Evolutionary conservation across 495 filamentous ascomycete species (phyloP), one percentile per base, ranked within the genome.

Genomic region (Letharia lupina): DNA sequence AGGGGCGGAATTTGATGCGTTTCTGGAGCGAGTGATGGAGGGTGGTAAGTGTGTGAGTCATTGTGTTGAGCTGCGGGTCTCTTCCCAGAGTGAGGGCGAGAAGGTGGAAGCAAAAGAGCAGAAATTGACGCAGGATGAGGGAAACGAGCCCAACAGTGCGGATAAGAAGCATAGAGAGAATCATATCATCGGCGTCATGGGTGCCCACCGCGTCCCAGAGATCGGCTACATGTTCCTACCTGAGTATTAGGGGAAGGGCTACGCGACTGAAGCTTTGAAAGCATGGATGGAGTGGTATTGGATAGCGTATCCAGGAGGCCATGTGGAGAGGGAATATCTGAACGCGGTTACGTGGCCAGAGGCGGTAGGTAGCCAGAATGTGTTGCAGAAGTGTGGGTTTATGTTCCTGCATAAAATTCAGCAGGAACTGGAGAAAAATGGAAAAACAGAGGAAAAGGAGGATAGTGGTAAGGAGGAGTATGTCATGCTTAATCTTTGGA

Each of bases 181-280:
- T 40, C 1, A 64, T 4, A 28, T 64, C 16, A 63, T 69, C 12
- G 66, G 67, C 23, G 13, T 59, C 11, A 18, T 57, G 16, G 60
- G 69, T 4, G 63, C 16, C 7, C 44, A 35, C 44, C 5, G 18
- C 13, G 42, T 65, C 47, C 74, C 77, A 8, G 70, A 77, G 39
- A 70, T 78, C 31, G 74, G 76, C 20, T 78, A 75, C 52, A 71
- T 71, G 23, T 62, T 75, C 12, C 67, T 72, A 54, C 73, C 71
- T 6, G 65, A 64, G 33, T 57, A 62, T 12, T 77, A 73, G 76
- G 75, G 75, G 0, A 72, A 75, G n/a, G 77, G 77, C 1, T 73
- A 68, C 50, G 75, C 74, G 11, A 75, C 75, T 11, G 75, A 77
- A 50, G 74, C 73, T 9, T 52, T 79, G 61, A 58, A 61, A 42